Evolutionary conservation across 768 basidiomycete genomes (phyloP), one percentile per base, ranked within the genome.

Genomic region (Lactifluus subvellereus): DNA sequence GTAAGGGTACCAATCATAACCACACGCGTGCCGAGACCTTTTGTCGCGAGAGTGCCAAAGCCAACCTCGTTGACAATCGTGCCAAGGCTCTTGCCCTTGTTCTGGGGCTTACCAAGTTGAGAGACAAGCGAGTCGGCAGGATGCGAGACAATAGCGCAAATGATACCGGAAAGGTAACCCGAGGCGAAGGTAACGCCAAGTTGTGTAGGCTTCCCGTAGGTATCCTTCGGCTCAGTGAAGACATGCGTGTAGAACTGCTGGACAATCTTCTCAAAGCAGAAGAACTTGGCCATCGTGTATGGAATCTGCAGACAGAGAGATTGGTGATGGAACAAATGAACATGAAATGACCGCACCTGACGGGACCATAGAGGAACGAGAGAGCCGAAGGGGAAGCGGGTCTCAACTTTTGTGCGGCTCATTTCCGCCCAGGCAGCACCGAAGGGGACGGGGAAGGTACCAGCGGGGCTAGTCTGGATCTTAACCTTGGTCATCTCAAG

Each of bases 211-310:
- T 93, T 87, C 77, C 83, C 75, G 75, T 92, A 91, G 14, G 82
- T 78, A 11, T 88, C 84, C 76, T 91, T 92, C 70, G 89, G 88
- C 62, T 80, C 77, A 48, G 87, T 82, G 78, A 94, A 88, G 75
- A 93, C 89, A 72, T 89, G 84, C 67, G 88, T 91, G 77, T 92
- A 92, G 80, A 95, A 94, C 69, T 89, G 74, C 71, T 85, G 81
- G 73, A 89, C 91, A 69, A 89, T 89, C 81, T 87, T 86, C 75
- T 94, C 92, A 75, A 87, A 95, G 84, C 91, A 93, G 84, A 84
- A 92, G 85, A 97, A 97, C 78, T 97, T 97, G 80, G 94, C 94
- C 94, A 97, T 95, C 71, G 94, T 97, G 82, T 97, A 97, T 58
- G 94, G 94, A 71, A 96, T 94, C 89, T 96, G 74, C 58, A 65